Base-by-base conservation (phyloP, 805 yeast genomes). In the Danielia oregonensis region DNA sequence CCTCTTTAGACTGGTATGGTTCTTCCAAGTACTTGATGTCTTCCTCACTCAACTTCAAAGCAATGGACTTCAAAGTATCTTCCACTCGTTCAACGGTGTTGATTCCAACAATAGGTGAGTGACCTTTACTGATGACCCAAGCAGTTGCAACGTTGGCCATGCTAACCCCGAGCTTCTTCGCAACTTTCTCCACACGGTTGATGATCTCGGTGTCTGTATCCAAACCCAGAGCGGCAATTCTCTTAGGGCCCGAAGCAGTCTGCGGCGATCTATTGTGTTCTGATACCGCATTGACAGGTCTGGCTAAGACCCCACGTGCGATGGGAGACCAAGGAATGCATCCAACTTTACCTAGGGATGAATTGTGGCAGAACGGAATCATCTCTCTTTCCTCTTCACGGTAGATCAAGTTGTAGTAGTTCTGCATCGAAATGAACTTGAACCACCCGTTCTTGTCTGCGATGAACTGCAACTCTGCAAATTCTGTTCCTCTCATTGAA, bases 341-440 rank as follows among this genome's bases (percentile, higher is more conserved):
- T 1, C 79, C 82, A 24, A 80, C 72, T 29, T 46, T 43, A 7
- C 72, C 72, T n/a, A 70, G 69, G 15, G 70, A 57, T 5, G 48
- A 41, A 16, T 52, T 35, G n/a, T n/a, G n/a, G 42, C 82, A 75
- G 51, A 60, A 79, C 17, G 73, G 75, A 39, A 67, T 72, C 69
- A 78, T 60, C 49, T 80, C 86, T 12, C 77, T 57, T 51, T 80
- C 86, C 36, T 79, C 85, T 48, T 79, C 84, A n/a, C 86, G 61
- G 44, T 74, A 63, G 3, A 78, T 33, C 41, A 79, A 57, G 46
- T 76, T 78, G 55, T 78, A 76, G 49, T 59, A 70, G 41, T 72
- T 72, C 55, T 80, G 86, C 74, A 78, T 72, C 13, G 72, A 61
- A 34, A 79, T 65, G 42, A 80, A 79, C 50, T 76, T 77, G 40